Base-by-base conservation (phyloP, 805 yeast species). In the Candida dajiaensis region DNA sequence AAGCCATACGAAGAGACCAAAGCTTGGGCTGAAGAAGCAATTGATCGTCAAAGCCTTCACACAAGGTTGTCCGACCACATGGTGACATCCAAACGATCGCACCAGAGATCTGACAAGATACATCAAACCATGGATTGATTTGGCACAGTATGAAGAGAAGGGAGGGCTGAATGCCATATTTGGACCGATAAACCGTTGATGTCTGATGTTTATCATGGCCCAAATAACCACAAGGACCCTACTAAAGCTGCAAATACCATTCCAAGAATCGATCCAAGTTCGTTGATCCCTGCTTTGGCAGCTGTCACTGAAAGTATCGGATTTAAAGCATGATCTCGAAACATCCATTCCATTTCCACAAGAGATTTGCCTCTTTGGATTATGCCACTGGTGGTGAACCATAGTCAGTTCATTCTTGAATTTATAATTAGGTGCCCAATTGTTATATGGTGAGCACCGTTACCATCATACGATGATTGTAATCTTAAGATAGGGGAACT, bases 331-430 rank as follows among this genome's bases (percentile, higher is more conserved):
- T 73, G 13, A 60, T 70, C 20, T 63, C 66, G 47, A 74, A 71
- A 43, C 63, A 61, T n/a, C 74, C 74, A 0, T 70, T 65, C 42
- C 68, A 58, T 45, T 64, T 69, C 29, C 64, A 70, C 11, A 58
- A 72, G 54, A 54, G 73, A 43, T 50, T 69, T 37, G 68, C 72
- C 7, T 67, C 74, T 1, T 57, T 69, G 33, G 74, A 70, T 48
- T 72, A 69, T 50, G 58, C 70, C 44, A 64, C 70, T 10, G 55
- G 59, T 18, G 74, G 74, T 16, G 74, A 74, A 70, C 70, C 47
- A 63, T 70, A 9, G 74, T 70, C 15, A 60, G 70, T 19, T 64
- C 71, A 5, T 68, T 69, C 43, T 54, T 69, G 42, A 68, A 67
- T 38, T 57, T 65, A 49, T n/a, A n/a, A n/a, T 69, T 70, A 16